A percentile compares a stretch with the other conserved stretches of the same genome.
Conservation (phyloP, 2,329 filamentous ascomycete species). For the Exophiala sp. region DNA sequence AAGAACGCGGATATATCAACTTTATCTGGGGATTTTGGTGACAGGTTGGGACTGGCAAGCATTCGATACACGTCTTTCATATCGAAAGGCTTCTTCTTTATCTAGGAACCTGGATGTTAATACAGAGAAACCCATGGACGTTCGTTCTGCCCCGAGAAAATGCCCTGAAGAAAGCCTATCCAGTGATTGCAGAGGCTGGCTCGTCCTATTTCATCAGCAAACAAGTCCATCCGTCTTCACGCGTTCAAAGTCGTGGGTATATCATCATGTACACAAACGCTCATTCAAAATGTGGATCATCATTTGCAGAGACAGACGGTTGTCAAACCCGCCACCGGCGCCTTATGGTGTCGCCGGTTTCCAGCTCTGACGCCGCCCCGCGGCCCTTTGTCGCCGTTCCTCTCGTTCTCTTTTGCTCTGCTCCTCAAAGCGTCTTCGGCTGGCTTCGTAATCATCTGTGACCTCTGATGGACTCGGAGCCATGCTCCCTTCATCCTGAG, state of each 20-base stretch:
- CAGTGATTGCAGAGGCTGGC: too few relatives aligned
- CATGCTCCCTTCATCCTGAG: constrained; percentile 4
- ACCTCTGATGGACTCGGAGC: constrained; percentile 1
- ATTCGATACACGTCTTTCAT: too few relatives aligned
- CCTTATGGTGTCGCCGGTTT: constrained; percentile 12
- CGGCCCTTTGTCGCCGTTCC: constrained; percentile 21
- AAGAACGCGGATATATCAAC: too few relatives aligned
- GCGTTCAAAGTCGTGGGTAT: constrained; percentile 7
- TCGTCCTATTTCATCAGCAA: too few relatives aligned
- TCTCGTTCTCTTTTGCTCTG: constrained; percentile 27
- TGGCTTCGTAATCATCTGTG: constrained; percentile 11
- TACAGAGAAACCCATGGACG: too few relatives aligned
- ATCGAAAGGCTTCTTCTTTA: too few relatives aligned
- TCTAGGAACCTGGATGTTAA: too few relatives aligned
- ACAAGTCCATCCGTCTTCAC: neutral
- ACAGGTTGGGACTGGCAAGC: too few relatives aligned
- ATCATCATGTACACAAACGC: constrained; percentile 8
- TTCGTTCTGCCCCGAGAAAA: too few relatives aligned
- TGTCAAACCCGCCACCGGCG: constrained; percentile 6
- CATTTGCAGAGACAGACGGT: constrained; percentile 1
- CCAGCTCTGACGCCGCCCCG: constrained; percentile 20
- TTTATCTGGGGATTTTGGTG: too few relatives aligned
- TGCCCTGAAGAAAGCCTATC: neutral
- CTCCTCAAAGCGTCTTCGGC: constrained; percentile 23
- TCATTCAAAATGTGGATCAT: constrained; percentile 1